Conservation (phyloP, 441 rosid genomes). For the Populus trichocarpa region DNA sequence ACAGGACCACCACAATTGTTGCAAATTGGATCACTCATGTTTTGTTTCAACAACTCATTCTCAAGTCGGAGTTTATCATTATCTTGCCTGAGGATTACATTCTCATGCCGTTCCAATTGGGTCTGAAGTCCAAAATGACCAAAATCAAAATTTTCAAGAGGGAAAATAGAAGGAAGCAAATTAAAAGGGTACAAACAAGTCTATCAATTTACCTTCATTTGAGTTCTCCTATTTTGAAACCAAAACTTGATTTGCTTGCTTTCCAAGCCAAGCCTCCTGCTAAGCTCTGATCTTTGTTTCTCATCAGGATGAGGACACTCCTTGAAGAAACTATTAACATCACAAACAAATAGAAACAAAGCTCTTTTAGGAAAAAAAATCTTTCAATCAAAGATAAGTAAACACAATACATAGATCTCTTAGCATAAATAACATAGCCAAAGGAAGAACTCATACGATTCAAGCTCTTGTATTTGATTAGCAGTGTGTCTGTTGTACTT, state of each 20-base stretch:
- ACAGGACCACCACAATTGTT: conserved; percentile 73
- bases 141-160: background rate
- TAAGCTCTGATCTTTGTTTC: conserved; percentile 73
- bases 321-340: conserved; percentile 43
- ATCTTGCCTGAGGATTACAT: conserved; percentile 57
- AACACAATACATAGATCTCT: background rate
- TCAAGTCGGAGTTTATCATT: conserved; percentile 75
- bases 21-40: conserved; percentile 66
- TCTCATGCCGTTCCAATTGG: conserved; percentile 78
- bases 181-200: background rate
- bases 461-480: conserved; percentile 76
- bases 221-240: conserved; percentile 93
- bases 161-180: background rate
- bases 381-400: background rate
- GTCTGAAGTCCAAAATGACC: conserved; percentile 40
- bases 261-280: conserved; percentile 67
- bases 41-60: conserved; percentile 58
- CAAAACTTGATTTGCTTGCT: conserved; percentile 82
- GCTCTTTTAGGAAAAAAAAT: background rate
- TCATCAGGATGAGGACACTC: conserved; percentile 48
- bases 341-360: background rate
- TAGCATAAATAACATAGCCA: background rate
- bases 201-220: conserved; percentile 61
- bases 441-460: conserved; percentile 31
- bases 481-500: conserved; percentile 80